Percentiles rank a stretch among this genome's conserved stretches.
phyloP scores from a whole-genome alignment of 139 green algal genomes.

The Chlorella sp. region DNA sequence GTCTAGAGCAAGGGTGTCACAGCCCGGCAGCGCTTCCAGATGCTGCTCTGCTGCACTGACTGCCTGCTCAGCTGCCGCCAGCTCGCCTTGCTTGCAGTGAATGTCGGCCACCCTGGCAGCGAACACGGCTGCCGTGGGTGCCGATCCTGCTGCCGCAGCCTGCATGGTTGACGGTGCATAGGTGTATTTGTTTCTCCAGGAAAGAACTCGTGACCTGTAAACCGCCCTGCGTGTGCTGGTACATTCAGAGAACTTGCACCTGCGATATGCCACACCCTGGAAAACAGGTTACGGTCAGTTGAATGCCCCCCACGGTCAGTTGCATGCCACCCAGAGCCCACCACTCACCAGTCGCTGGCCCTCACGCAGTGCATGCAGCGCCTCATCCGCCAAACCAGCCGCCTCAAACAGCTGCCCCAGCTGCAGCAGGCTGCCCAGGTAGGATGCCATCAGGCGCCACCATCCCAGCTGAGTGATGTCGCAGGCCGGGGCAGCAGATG shows the following conservation, averaged over 20 bases:
- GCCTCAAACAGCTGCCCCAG: slow-evolving; percentile 59
- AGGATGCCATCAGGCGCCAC: slow-evolving; percentile 47
- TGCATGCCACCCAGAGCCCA: not conserved
- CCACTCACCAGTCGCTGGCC: slow-evolving; percentile 43
- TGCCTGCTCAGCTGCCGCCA: not conserved
- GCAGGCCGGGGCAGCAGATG: not conserved
- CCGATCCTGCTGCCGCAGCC: not conserved
- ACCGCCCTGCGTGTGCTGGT: not conserved
- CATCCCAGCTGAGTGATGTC: slow-evolving; percentile 13
- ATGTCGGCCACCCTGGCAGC: slow-evolving; percentile 30
- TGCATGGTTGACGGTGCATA: slow-evolving; percentile 4
- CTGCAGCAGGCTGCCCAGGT: slow-evolving; percentile 56
- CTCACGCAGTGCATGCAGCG: slow-evolving; percentile 57
- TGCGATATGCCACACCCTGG: too few relatives aligned
- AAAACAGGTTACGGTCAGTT: too few relatives aligned
- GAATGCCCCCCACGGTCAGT: not conserved
- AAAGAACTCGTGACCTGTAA: not conserved
- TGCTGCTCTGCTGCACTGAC: not conserved
- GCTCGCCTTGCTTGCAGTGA: slow-evolving; percentile 16
- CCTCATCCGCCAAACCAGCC: slow-evolving; percentile 58
- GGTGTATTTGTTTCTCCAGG: too few relatives aligned
- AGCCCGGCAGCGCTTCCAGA: not conserved
- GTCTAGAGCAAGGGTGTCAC: not conserved
- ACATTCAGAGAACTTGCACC: not conserved
- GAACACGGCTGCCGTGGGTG: slow-evolving; percentile 19